Conservation (phyloP, 2,329 filamentous ascomycete species). For the Neofusicoccum ribis region DNA sequence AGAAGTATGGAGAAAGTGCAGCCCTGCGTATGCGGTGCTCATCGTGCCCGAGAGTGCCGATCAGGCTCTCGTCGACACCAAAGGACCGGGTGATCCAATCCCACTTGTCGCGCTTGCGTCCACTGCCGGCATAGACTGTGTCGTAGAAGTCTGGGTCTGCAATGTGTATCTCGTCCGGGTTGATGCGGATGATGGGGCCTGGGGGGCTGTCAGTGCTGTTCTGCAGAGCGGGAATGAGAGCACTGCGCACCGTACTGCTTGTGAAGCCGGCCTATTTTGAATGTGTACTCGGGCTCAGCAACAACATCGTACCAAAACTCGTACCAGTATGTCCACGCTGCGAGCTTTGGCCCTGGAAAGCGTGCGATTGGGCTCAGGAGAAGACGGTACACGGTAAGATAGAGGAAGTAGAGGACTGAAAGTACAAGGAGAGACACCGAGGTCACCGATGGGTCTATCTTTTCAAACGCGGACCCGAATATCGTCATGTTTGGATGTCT, state of each 20-base stretch:
- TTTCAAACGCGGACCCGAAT: too few species aligned
- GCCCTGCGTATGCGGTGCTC: constrained; percentile 14
- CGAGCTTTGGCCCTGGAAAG: constrained; percentile 36
- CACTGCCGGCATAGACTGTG: constrained; percentile 22
- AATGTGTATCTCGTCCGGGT: constrained; percentile 24
- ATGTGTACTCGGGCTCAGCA: constrained; percentile 6
- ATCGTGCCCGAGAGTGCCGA: constrained; percentile 19
- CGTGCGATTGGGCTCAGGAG: constrained; percentile 30
- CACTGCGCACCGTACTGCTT: constrained; percentile 18
- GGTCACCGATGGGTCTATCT: too few species aligned
- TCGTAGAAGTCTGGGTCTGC: constrained; percentile 24
- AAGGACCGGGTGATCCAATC: constrained; percentile 18
- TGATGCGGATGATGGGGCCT: constrained; percentile 24
- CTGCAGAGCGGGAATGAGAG: neutral
- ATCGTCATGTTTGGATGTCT: too few species aligned
- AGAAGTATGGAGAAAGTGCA: constrained; percentile 15
- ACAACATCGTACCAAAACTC: constrained; percentile 20
- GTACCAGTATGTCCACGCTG: constrained; percentile 35
- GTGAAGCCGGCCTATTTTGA: constrained; percentile 15
- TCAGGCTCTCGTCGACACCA: neutral
- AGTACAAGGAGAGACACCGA: neutral
- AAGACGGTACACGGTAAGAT: constrained; percentile 22
- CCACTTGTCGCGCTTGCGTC: constrained; percentile 22
- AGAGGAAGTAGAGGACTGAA: constrained; percentile 24
- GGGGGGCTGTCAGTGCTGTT: neutral